A percentile compares a stretch with the other conserved stretches of the same genome.
Conservation (phyloP, 1,284 basidiomycete genomes). For the Sporisorium exsertum region DNA sequence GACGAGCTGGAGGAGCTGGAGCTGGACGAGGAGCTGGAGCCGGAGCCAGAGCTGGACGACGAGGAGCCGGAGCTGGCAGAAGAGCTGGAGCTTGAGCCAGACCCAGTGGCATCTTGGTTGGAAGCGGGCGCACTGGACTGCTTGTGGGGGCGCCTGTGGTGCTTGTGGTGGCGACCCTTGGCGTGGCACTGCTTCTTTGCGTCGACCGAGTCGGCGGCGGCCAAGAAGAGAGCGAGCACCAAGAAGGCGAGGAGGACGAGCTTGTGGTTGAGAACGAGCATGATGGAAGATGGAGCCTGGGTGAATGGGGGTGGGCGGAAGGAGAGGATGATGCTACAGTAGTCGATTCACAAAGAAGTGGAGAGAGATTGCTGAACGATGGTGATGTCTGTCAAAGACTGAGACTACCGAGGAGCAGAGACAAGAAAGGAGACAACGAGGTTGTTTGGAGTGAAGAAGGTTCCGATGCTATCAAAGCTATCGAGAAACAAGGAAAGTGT, state of each 20-base stretch:
- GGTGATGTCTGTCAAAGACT: constrained; percentile 50
- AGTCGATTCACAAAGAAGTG: constrained; percentile 14
- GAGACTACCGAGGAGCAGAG: constrained; percentile 21
- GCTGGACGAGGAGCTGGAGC: constrained; percentile 9
- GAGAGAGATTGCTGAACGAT: constrained; percentile 28
- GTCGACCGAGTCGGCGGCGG: constrained; percentile 21
- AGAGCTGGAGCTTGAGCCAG: constrained; percentile 5
- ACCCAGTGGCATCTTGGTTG: constrained; percentile 12
- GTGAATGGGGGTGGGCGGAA: neutral
- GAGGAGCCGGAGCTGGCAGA: constrained; percentile 18
- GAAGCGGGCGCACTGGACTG: constrained; percentile 5
- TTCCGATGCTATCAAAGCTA: constrained; percentile 46
- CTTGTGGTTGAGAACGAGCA: constrained; percentile 47
- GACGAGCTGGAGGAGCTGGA: constrained; percentile 19
- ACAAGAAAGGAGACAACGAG: constrained; percentile 2
- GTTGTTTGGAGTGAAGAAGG: constrained; percentile 1
- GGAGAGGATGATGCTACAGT: constrained; percentile 27
- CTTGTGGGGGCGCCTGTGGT: constrained; percentile 11
- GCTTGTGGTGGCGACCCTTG: constrained; percentile 25
- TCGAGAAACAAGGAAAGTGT: constrained; percentile 14
- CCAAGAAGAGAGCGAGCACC: constrained; percentile 39
- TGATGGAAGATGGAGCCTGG: constrained; percentile 5
- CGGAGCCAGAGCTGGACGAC: constrained; percentile 11
- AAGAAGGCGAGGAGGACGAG: constrained; percentile 38
- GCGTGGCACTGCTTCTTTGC: constrained; percentile 44